Evolutionary conservation across 163 green algal species (phyloP).

Genomic region (Botryococcus braunii): DNA sequence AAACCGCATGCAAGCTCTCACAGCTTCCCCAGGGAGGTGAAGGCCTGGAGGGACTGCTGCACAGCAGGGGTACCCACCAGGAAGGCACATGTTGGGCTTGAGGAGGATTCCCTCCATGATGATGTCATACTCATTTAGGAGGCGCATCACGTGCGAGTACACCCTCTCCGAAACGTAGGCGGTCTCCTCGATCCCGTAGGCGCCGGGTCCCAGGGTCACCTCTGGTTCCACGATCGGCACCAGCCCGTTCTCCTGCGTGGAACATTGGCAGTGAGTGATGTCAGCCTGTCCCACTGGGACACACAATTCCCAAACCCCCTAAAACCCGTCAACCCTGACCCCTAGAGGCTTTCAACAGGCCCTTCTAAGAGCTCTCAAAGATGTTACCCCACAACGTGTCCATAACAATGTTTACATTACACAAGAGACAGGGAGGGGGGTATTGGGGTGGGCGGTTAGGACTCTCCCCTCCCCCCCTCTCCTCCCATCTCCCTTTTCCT

Average conservation of each 20-base stretch:
- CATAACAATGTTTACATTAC: no score
- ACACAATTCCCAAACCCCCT: no score
- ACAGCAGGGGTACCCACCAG: constrained; percentile 13
- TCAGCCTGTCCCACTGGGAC: no score
- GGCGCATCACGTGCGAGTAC: constrained; percentile 44
- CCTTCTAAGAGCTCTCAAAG: not conserved
- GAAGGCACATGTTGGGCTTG: constrained; percentile 88
- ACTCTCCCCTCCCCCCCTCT: no score
- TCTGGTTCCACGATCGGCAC: constrained; percentile 97
- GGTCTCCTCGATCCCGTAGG: constrained; percentile 77
- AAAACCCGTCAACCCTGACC: no score
- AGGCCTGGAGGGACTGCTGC: no score
- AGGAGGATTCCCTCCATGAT: constrained; percentile 75
- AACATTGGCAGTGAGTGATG: not conserved
- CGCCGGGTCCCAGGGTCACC: constrained; percentile 66
- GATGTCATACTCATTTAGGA: constrained; percentile 77
- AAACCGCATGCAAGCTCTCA: no score
- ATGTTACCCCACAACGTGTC: not conserved
- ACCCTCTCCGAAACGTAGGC: constrained; percentile 51
- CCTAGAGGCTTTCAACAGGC: no score
- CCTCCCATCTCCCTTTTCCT: not conserved
- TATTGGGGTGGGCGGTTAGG: no score
- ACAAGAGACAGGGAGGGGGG: no score
- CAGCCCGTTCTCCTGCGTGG: constrained; percentile 56
- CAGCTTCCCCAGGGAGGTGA: no score